phyloP scores from a whole-genome alignment of 352 stramenopile species.

The Elongisporangium prolatum region DNA sequence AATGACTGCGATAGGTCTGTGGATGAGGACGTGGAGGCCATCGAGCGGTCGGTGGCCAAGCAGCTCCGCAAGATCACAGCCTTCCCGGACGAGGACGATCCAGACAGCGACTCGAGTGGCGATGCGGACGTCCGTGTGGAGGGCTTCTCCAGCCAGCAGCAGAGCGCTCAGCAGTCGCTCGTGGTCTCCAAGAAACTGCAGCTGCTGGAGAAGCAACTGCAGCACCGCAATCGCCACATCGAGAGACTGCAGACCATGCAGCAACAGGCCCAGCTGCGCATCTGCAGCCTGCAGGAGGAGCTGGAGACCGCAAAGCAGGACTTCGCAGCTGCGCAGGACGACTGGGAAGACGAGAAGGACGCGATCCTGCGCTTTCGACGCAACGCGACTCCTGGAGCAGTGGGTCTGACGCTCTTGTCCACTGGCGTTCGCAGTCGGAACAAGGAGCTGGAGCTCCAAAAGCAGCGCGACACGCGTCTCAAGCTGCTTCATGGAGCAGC shows the following conservation, averaged over 20 bases:
- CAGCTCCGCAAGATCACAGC: constrained; percentile 16
- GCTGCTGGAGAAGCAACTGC: constrained; percentile 44
- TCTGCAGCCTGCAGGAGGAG: constrained; percentile 25
- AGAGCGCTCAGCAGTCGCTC: constrained; percentile 29
- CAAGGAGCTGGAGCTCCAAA: constrained; percentile 29
- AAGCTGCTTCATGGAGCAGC: constrained; percentile 55
- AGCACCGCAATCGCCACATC: constrained; percentile 33
- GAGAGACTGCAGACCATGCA: constrained; percentile 21
- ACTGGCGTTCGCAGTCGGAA: constrained; percentile 4
- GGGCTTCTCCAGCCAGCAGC: constrained; percentile 43
- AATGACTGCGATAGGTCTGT: constrained; percentile 11
- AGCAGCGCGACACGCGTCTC: constrained; percentile 41
- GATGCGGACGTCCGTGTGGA: constrained; percentile 5
- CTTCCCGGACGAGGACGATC: constrained; percentile 12
- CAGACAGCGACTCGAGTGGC: constrained; percentile 8
- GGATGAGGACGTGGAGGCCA: constrained; percentile 16
- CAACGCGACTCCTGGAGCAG: constrained; percentile 5
- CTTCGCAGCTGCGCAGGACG: constrained; percentile 40
- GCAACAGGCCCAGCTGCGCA: constrained; percentile 14
- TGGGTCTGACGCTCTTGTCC: constrained; percentile 3
- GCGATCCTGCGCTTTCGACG: constrained; percentile 36
- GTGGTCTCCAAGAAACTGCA: constrained; percentile 46
- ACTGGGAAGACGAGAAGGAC: constrained; percentile 66
- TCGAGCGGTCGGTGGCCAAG: constrained; percentile 19
- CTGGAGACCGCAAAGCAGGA: constrained; percentile 37